phyloP scores from a whole-genome alignment of 2,329 filamentous ascomycete genomes.

The Fusarium drepaniforme region DNA sequence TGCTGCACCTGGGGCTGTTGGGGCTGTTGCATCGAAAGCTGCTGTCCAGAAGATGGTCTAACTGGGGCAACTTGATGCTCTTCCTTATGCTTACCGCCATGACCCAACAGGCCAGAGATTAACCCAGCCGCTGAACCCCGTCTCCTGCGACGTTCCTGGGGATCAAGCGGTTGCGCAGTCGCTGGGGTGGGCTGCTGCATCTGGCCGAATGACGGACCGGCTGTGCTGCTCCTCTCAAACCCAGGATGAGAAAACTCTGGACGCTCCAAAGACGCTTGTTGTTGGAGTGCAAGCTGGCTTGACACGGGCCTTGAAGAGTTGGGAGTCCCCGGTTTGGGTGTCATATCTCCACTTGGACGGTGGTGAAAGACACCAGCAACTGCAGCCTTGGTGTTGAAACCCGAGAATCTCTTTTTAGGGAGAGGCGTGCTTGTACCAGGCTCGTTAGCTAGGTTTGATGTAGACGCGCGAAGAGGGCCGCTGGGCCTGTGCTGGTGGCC shows the following conservation, averaged over 20 bases:
- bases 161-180: slow-evolving; percentile 11
- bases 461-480: slow-evolving; percentile 37
- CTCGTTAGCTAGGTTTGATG: slow-evolving; percentile 39
- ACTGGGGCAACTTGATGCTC: slow-evolving; percentile 5
- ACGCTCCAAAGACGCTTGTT: slow-evolving; percentile 21
- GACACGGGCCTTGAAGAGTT: slow-evolving; percentile 30
- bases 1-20: slow-evolving; percentile 25
- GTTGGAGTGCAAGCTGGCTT: slow-evolving; percentile 28
- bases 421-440: slow-evolving; percentile 20
- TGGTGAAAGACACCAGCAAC: slow-evolving; percentile 44
- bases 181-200: slow-evolving; percentile 19
- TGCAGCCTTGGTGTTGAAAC: slow-evolving; percentile 48
- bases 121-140: slow-evolving; percentile 47
- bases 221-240: slow-evolving; percentile 40
- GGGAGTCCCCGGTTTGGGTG: slow-evolving; percentile 34
- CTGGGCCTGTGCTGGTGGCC: slow-evolving; percentile 31
- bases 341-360: slow-evolving; percentile 34
- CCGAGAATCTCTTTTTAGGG: slow-evolving; percentile 61
- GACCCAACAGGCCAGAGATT: slow-evolving; percentile 47
- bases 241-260: slow-evolving; percentile 26
- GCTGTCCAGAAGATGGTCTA: slow-evolving; percentile 23
- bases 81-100: slow-evolving; percentile 37
- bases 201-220: slow-evolving; percentile 34
- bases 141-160: slow-evolving; percentile 40
- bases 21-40: slow-evolving; percentile 21